These are phyloP conservation scores for Celoporthe dispersa DNA, from an alignment of 2,329 filamentous ascomycete genomes.

Conservation along the genomic window DNA sequence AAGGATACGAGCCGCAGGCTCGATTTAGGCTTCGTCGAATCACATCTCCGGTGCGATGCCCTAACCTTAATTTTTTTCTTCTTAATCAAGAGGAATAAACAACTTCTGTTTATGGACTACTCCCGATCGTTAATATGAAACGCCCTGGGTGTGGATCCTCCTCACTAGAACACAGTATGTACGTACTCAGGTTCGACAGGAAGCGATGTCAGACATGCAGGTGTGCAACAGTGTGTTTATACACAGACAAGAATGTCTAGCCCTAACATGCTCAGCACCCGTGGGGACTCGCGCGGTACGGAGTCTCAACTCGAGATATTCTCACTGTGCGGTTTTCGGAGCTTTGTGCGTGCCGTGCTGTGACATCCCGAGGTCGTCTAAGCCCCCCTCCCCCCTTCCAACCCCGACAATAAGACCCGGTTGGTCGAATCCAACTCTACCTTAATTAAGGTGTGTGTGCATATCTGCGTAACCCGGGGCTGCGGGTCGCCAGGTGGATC, in stretches of 20 bases:
- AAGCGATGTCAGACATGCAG: neutral
- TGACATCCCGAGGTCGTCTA: neutral
- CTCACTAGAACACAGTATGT: neutral
- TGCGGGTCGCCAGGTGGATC: slow-evolving; percentile 8
- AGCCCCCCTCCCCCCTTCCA: neutral
- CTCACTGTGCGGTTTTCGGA: neutral
- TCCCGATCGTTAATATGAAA: neutral
- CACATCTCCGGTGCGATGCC: neutral
- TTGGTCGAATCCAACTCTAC: neutral
- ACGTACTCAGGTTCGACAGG: neutral
- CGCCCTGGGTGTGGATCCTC: neutral
- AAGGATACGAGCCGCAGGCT: neutral
- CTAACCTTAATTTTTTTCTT: too few species aligned
- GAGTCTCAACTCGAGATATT: neutral
- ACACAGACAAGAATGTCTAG: neutral
- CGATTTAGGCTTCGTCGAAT: neutral
- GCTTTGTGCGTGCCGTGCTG: slow-evolving; percentile 1
- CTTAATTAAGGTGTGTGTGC: slow-evolving; percentile 7
- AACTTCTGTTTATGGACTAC: slow-evolving; percentile 2
- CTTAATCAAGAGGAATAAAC: neutral
- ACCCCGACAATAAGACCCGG: slow-evolving; percentile 8
- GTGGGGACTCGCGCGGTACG: neutral
- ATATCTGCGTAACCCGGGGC: neutral
- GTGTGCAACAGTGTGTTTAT: too few species aligned
- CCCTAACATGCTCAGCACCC: neutral